A percentile compares a stretch with the other conserved stretches of the same genome.
phyloP scores from a whole-genome alignment of 2,329 filamentous ascomycete genomes.

The Aspergillus amoenus region DNA sequence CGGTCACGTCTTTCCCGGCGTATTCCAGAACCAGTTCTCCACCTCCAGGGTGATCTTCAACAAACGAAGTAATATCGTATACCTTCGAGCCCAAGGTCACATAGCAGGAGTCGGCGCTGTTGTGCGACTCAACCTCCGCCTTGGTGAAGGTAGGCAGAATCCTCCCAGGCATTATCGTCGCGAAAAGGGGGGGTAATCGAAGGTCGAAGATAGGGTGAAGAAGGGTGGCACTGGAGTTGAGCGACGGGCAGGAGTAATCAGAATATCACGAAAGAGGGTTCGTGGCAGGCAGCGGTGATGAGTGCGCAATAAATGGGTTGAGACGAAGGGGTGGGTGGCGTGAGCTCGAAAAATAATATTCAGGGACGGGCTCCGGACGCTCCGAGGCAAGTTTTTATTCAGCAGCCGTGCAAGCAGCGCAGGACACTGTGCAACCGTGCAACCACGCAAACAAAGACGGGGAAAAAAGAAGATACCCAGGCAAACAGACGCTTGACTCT shows the following conservation, averaged over 20 bases:
- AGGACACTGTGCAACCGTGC: background rate
- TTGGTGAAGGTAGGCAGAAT: slow-evolving; percentile 80
- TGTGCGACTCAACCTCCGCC: slow-evolving; percentile 79
- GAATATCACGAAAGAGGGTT: slow-evolving; percentile 10
- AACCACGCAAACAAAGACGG: background rate
- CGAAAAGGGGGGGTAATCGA: slow-evolving; percentile 5
- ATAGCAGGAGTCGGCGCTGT: slow-evolving; percentile 80
- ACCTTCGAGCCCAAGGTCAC: slow-evolving; percentile 87
- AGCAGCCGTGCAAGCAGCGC: background rate
- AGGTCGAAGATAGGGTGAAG: background rate
- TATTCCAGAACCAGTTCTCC: slow-evolving; percentile 85
- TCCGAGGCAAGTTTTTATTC: slow-evolving; percentile 18
- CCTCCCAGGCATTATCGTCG: slow-evolving; percentile 68
- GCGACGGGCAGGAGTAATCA: slow-evolving; percentile 7
- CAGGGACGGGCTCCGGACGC: slow-evolving; percentile 20
- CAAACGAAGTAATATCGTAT: slow-evolving; percentile 90
- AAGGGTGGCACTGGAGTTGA: background rate
- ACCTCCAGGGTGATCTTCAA: slow-evolving; percentile 88
- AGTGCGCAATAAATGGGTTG: slow-evolving; percentile 17
- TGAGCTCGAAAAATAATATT: slow-evolving; percentile 23
- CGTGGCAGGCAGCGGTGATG: slow-evolving; percentile 7
- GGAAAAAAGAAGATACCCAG: background rate
- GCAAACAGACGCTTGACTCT: background rate
- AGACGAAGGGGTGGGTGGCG: slow-evolving; percentile 18
- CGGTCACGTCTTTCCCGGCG: slow-evolving; percentile 79